These are phyloP conservation scores for Pyrenopolyporus hunteri DNA, from an alignment of 495 filamentous ascomycete species.

Conservation along the genomic window DNA sequence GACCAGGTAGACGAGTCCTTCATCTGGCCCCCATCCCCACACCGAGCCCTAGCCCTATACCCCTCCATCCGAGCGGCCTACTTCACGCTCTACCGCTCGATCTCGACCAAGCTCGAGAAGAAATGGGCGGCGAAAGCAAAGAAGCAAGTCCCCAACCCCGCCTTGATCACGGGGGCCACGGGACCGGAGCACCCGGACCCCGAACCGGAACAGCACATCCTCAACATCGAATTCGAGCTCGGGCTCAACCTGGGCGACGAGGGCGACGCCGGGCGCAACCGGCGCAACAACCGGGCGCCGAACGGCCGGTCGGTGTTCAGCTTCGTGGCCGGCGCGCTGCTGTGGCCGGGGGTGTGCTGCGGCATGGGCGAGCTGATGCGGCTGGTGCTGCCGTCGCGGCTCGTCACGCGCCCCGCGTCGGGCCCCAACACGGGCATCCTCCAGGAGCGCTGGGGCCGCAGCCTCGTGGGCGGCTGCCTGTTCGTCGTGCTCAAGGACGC, in stretches of 20 bases:
- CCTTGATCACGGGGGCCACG: conserved; percentile 34
- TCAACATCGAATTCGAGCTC: conserved; percentile 37
- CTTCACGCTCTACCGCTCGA: conserved; percentile 65
- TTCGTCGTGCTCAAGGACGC: conserved; percentile 81
- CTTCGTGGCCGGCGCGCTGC: conserved; percentile 48
- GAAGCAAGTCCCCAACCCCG: conserved; percentile 38
- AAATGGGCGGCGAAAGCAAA: conserved; percentile 54
- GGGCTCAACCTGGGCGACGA: conserved; percentile 28
- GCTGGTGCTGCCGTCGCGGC: conserved; percentile 64
- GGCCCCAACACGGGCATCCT: conserved; percentile 63
- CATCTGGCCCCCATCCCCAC: conserved; percentile 75
- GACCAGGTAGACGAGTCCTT: conserved; percentile 37
- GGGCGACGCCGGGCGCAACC: conserved; percentile 9
- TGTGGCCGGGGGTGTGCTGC: conserved; percentile 51
- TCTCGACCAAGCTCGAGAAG: conserved; percentile 67
- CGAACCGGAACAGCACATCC: conserved; percentile 22
- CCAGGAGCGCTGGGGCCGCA: conserved; percentile 78
- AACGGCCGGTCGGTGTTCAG: conserved; percentile 36
- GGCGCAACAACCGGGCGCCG: conserved; percentile 11
- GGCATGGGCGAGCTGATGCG: conserved; percentile 73
- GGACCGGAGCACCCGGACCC: conserved; percentile 46
- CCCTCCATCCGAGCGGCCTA: conserved; percentile 74
- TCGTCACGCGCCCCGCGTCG: conserved; percentile 57
- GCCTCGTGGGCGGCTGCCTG: conserved; percentile 77
- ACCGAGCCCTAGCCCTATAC: conserved; percentile 70